A percentile compares a stretch with the other conserved stretches of the same genome.
phyloP scores from a whole-genome alignment of 768 basidiomycete species.

The Amanita pseudoporphyria region DNA sequence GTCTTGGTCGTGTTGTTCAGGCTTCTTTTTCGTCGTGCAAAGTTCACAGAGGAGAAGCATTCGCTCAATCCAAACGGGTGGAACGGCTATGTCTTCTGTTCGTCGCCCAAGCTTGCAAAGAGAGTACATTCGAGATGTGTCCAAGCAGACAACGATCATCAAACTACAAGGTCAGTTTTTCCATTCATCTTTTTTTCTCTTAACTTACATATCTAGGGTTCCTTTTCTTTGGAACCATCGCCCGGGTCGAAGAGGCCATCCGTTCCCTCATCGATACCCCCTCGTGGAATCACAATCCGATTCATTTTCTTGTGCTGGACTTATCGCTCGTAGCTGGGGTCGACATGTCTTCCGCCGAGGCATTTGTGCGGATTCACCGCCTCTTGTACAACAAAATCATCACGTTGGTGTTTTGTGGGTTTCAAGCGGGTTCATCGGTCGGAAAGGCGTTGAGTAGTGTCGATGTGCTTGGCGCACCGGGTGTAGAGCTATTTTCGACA shows the following conservation, averaged over 20 bases:
- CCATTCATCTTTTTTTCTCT: not conserved
- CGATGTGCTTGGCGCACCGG: slow-evolving; percentile 63
- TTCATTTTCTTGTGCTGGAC: slow-evolving; percentile 88
- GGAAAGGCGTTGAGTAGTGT: slow-evolving; percentile 71
- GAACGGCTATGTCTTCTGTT: slow-evolving; percentile 82
- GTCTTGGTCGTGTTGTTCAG: slow-evolving; percentile 28
- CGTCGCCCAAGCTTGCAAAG: slow-evolving; percentile 82
- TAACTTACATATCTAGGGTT: too few relatives aligned
- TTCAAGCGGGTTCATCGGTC: slow-evolving; percentile 47
- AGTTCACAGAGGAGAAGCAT: slow-evolving; percentile 83
- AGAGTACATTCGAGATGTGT: slow-evolving; percentile 85
- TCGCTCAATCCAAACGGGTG: slow-evolving; percentile 73
- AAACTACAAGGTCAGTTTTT: slow-evolving; percentile 61
- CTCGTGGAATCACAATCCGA: slow-evolving; percentile 62
- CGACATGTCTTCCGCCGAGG: slow-evolving; percentile 93
- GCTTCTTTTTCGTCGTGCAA: slow-evolving; percentile 95
- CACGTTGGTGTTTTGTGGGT: slow-evolving; percentile 84
- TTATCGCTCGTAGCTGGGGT: slow-evolving; percentile 80
- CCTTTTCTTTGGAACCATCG: slow-evolving; percentile 91
- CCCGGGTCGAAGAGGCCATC: slow-evolving; percentile 81
- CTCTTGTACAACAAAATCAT: slow-evolving; percentile 68
- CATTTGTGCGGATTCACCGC: slow-evolving; percentile 85
- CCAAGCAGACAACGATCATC: slow-evolving; percentile 83
- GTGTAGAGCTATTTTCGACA: slow-evolving; percentile 74
- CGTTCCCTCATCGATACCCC: slow-evolving; percentile 63